Conservation (phyloP, 106 monocot genomes). For the Dioscorea dumetorum region DNA sequence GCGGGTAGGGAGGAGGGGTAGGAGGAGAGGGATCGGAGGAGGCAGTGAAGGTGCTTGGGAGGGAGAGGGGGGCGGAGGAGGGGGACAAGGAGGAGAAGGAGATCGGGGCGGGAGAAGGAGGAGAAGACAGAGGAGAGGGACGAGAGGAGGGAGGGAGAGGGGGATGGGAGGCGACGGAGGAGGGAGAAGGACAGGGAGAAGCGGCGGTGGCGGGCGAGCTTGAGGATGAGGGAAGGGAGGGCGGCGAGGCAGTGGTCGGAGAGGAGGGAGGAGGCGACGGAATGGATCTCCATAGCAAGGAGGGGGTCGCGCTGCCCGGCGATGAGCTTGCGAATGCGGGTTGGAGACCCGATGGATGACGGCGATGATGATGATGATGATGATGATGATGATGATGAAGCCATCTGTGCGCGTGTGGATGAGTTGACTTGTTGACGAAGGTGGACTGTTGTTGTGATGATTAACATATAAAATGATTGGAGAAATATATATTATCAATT, state of each 20-base stretch:
- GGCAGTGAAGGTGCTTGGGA: slow-evolving; percentile 8
- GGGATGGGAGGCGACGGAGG: slow-evolving; percentile 37
- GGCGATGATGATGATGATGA: background rate
- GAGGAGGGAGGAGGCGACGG: slow-evolving; percentile 24
- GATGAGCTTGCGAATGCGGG: slow-evolving; percentile 81
- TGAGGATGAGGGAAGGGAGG: slow-evolving; percentile 50
- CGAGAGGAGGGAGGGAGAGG: slow-evolving; percentile 34
- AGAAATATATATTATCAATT: too few relatives aligned
- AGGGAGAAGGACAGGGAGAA: slow-evolving; percentile 29
- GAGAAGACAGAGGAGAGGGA: slow-evolving; percentile 29
- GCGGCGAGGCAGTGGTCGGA: slow-evolving; percentile 26
- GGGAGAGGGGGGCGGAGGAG: slow-evolving; percentile 6
- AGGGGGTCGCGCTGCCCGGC: slow-evolving; percentile 69
- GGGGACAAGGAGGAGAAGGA: slow-evolving; percentile 17
- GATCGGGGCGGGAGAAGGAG: slow-evolving; percentile 24
- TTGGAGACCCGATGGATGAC: slow-evolving; percentile 26
- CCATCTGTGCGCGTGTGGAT: too few relatives aligned
- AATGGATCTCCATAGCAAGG: slow-evolving; percentile 60
- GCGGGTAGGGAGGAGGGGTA: slow-evolving; percentile 27
- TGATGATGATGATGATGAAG: too few relatives aligned
- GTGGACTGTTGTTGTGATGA: too few relatives aligned
- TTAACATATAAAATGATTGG: too few relatives aligned
- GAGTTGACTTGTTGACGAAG: too few relatives aligned
- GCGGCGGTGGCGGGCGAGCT: slow-evolving; percentile 35
- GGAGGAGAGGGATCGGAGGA: slow-evolving; percentile 10